Base-by-base conservation (phyloP, 1,139 yeast genomes). In the Lodderomyces parapsilosis region DNA sequence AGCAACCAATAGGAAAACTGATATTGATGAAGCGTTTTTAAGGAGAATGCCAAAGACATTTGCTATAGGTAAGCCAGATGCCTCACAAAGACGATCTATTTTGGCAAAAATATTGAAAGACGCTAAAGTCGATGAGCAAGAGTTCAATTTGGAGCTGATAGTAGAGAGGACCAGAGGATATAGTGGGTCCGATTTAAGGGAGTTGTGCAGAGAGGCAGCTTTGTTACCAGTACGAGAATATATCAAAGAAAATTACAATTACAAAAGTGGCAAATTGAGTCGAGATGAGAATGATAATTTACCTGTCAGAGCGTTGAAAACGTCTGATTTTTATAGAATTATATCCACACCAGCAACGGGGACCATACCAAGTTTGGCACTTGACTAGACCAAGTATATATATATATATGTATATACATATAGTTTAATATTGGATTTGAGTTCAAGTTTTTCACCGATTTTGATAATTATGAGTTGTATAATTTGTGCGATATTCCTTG, bases 41-140 rank as follows among this genome's bases (percentile, higher is more conserved):
- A 78, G 99, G 64, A 78, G 99, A 59, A 77, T 93, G 80, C 98
- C 99, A 8, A 93, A 93, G 61, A 77, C 90, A 43, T 91, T 93
- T 62, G 81, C 93, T 1, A 83, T 93, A 27, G 75, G 80, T 2
- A 74, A 86, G 53, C 99, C 99, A 2, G 76, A 78, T 50, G 64
- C 75, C 1, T 70, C 65, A 4, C 96, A 93, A 62, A 73, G 99
- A 45, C 65, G 69, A 41, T 77, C 84, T 47, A 91, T 93, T 42
- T 71, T 93, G 44, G 61, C 64, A 22, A 81, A 90, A 41, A 67
- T 89, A 45, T 71, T 93, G 44, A 70, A 76, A 39, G 91, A 80
- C 36, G 83, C 93, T 7, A 70, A 74, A 33, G 56, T 86, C 2
- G 87, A 81, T 48, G 66, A 70, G 1, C 57, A 60, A 0, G 74